Base-by-base conservation (phyloP, 2,329 filamentous ascomycete genomes). In the Parastagonospora nodorum region DNA sequence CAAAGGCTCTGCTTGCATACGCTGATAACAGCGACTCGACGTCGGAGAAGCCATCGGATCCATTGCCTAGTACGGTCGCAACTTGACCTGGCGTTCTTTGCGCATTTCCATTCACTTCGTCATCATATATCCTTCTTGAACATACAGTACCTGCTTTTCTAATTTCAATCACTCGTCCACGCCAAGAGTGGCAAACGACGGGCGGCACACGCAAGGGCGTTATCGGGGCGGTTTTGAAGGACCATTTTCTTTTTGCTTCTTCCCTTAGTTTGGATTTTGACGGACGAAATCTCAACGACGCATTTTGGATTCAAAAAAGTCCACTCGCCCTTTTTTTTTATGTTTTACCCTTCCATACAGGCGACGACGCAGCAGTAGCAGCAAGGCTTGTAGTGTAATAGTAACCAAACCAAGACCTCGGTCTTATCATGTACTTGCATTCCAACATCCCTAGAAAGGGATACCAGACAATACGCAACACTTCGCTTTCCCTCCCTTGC, bases 1-100 rank as follows among this genome's bases (percentile, higher is more conserved):
- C 69, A 1, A 70, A 72, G 45, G 71, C 66, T 2, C 43, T 73
- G 8, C 58, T 73, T 8, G 64, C 69, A 4, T 73, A 63, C 30
- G 69, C 68, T 1, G 69, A 73, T 10, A 63, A 53, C 28, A 63
- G 55, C 10, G 57, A 56, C 15, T 47, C 43, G 9, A 33, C 43
- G 11, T 42, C 14, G 3, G 54, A 54, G 7, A 47, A 55, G 37
- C 42, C 47, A 14, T 38, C 19, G 19, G 19, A 31, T n/a, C 10
- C 47, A 28, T 44, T 51, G 11, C 44, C 52, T 5, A 50, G 46
- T 11, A 44, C 45, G 12, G 45, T 28, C 8, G 12, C 53, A 10
- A 45, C 33, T 38, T 55, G 16, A 46, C 10, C 8, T 8, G 28
- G 27, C 16, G 14, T 9, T 14, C 12, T 29, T 10, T 12, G 16